Evolutionary conservation across 2,329 filamentous ascomycete genomes (phyloP), one percentile per base, ranked within the genome.

Genomic region (Chaetomium strumarium): DNA sequence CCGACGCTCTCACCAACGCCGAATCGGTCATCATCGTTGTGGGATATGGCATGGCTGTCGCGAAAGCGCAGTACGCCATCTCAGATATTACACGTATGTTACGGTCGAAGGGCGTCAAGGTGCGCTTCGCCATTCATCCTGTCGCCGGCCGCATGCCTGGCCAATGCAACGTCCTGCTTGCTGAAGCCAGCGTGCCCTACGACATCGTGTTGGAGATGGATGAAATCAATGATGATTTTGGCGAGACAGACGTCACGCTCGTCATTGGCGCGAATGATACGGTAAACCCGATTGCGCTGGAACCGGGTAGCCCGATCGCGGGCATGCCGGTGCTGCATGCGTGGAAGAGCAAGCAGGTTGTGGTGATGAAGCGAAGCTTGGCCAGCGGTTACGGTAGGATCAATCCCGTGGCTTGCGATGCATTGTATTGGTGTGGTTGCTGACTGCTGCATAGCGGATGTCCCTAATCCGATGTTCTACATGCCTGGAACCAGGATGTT

Each of bases 161-260:
- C 0, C 90, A 95, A 70, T 95, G 90, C 72, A 95, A 96, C 64
- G 90, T 95, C 4, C 75, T 96, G 2, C 81, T 95, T 13, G 90
- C 90, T 0, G 90, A 96, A 68, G 90, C 90, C 1, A 85, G 80
- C 33, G 90, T 95, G 30, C 89, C 89, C 2, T 95, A 95, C 63
- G 90, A 96, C 62, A 92, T 95, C 51, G 90, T 95, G 29, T 77
- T 95, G 42, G 90, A 96, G 71, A 95, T 95, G 90, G 90, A 95
- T 62, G 90, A 96, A 73, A 95, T 95, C 72, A 96, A 95, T 68
- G 90, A 95, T 57, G 90, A 95, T 63, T 96, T 95, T 67, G 70
- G 77, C 7, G 86, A 93, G 29, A 95, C 90, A 0, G 90, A 95
- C 63, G 75, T 95, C 10, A 90, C 88, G 0, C 79, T 95, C 3